phyloP scores from a whole-genome alignment of 176 grass and related monocot species.

The Oryza longistaminata region DNA sequence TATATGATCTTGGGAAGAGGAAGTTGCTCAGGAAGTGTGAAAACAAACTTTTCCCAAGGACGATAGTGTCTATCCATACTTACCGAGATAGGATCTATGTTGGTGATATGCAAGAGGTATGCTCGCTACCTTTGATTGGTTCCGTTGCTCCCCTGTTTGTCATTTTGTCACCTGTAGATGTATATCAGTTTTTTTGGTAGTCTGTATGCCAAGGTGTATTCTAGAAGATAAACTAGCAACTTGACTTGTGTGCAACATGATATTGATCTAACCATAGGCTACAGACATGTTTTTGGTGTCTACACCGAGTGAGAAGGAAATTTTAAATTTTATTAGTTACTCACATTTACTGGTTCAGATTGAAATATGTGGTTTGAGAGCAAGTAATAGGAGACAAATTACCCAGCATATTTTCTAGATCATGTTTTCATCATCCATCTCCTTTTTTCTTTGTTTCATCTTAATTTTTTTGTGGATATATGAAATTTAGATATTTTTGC shows the following conservation, averaged over 20 bases:
- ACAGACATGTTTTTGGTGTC: neutral
- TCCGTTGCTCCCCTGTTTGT: neutral
- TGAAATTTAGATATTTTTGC: neutral
- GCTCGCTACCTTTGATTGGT: slow-evolving; percentile 10
- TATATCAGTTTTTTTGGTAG: neutral
- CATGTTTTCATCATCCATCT: slow-evolving; percentile 7
- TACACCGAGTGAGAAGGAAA: neutral
- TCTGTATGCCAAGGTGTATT: neutral
- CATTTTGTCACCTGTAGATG: neutral
- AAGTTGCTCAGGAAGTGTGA: slow-evolving; percentile 96
- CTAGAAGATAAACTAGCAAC: slow-evolving; percentile 1
- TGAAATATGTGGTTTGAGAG: neutral
- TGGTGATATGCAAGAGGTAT: slow-evolving; percentile 97
- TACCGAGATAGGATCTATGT: slow-evolving; percentile 98
- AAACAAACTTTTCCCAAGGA: slow-evolving; percentile 93
- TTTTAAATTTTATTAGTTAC: neutral
- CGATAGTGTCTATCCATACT: slow-evolving; percentile 85
- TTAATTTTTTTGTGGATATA: neutral
- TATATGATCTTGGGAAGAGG: slow-evolving; percentile 92
- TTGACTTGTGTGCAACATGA: slow-evolving; percentile 2
- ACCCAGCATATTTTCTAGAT: slow-evolving; percentile 4
- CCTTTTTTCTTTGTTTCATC: slow-evolving; percentile 3
- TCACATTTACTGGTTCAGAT: neutral
- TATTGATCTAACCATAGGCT: neutral
- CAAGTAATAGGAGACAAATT: neutral